A percentile compares a stretch with the other conserved stretches of the same genome.
Conservation (phyloP, 176 grass and related monocot genomes). For the Oryza coarctata region DNA sequence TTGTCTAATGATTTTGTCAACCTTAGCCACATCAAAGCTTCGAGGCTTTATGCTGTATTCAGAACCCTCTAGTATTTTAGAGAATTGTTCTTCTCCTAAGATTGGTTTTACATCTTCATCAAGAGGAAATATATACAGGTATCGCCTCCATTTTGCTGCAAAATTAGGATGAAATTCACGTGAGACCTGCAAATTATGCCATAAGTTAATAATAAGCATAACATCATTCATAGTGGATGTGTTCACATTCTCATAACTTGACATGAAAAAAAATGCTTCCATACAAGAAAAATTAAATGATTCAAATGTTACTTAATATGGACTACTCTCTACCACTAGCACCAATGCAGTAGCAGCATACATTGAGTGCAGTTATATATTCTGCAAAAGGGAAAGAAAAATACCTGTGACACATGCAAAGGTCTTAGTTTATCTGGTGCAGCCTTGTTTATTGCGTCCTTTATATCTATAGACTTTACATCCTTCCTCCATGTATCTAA, state of each 20-base stretch:
- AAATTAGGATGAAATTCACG: slow-evolving; percentile 97
- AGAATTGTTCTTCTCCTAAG: slow-evolving; percentile 24
- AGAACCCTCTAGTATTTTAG: slow-evolving; percentile 20
- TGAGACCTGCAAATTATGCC: slow-evolving; percentile 59
- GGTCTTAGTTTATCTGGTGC: slow-evolving; percentile 55
- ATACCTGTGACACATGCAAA: slow-evolving; percentile 73
- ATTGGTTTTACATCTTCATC: slow-evolving; percentile 39
- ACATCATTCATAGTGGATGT: not conserved
- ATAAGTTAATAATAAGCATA: slow-evolving; percentile 27
- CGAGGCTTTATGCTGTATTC: slow-evolving; percentile 36
- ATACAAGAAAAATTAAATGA: too few relatives aligned
- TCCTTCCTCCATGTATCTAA: slow-evolving; percentile 97
- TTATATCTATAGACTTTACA: slow-evolving; percentile 61
- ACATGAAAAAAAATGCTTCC: not conserved
- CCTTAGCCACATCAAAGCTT: slow-evolving; percentile 73
- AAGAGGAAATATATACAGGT: slow-evolving; percentile 92
- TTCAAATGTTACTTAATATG: not conserved
- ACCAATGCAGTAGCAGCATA: not conserved
- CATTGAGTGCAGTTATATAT: not conserved
- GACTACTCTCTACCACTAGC: not conserved
- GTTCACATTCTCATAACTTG: not conserved
- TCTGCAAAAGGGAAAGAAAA: not conserved
- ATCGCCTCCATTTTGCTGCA: slow-evolving; percentile 88
- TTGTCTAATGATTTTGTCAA: slow-evolving; percentile 69
- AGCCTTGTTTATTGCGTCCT: slow-evolving; percentile 51